Percentiles rank a stretch among this genome's conserved stretches.
phyloP scores from a whole-genome alignment of 2,329 filamentous ascomycete genomes.

The Chaetomium globosum region DNA sequence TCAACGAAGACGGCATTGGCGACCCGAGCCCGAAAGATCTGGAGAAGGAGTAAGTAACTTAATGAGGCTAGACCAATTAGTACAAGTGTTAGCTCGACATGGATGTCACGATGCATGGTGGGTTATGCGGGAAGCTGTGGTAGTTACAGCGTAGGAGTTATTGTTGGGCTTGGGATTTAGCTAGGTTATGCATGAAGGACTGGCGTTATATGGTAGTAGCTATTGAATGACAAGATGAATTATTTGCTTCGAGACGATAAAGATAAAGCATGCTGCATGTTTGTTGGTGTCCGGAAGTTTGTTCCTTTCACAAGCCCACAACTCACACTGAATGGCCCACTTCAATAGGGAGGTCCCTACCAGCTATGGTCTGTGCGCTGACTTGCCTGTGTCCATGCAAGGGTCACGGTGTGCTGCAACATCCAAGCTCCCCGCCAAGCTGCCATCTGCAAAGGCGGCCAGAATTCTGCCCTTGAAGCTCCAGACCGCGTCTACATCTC shows the following conservation, averaged over 20 bases:
- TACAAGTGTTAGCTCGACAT: slow-evolving; percentile 13
- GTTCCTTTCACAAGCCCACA: too few relatives aligned
- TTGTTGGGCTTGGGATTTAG: slow-evolving; percentile 20
- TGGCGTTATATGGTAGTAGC: slow-evolving; percentile 22
- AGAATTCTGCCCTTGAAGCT: slow-evolving; percentile 38
- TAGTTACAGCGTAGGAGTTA: slow-evolving; percentile 11
- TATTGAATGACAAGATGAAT: background rate
- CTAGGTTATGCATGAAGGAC: slow-evolving; percentile 20
- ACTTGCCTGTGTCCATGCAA: background rate
- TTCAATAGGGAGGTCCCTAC: too few relatives aligned
- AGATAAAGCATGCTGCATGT: background rate
- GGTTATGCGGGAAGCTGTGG: background rate
- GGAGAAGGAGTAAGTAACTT: slow-evolving; percentile 64
- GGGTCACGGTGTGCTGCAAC: background rate
- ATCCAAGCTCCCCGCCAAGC: slow-evolving; percentile 29
- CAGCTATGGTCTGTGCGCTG: slow-evolving; percentile 15
- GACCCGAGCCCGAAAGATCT: slow-evolving; percentile 94
- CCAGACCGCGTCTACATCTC: slow-evolving; percentile 29
- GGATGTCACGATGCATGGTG: slow-evolving; percentile 20
- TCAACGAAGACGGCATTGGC: slow-evolving; percentile 94
- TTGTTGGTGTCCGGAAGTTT: background rate
- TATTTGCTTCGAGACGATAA: background rate
- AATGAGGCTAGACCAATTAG: background rate
- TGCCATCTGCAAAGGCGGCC: slow-evolving; percentile 26
- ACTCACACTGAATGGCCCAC: background rate